Percentiles rank a stretch among this genome's conserved stretches.
Conservation (phyloP, 1,284 basidiomycete species). For the Vanrija humicola region DNA sequence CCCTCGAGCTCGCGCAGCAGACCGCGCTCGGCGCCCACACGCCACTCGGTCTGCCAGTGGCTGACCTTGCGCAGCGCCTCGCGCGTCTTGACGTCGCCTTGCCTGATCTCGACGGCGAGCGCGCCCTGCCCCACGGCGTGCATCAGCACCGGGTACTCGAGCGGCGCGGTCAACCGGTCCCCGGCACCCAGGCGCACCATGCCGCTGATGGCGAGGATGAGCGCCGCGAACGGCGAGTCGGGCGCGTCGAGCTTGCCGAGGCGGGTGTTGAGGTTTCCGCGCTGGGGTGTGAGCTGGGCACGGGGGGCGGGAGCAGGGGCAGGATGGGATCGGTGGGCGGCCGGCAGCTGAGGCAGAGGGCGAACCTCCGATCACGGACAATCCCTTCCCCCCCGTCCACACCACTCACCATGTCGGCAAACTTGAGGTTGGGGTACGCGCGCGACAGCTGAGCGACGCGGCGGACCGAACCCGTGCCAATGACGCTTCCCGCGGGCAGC, state of each 20-base stretch:
- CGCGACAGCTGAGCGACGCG: constrained; percentile 86
- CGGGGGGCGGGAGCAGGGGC: too few species aligned
- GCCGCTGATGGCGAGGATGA: constrained; percentile 92
- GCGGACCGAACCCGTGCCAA: constrained; percentile 92
- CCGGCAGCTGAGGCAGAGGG: too few species aligned
- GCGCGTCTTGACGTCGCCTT: constrained; percentile 61
- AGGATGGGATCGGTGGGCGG: too few species aligned
- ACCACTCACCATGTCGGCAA: constrained; percentile 78
- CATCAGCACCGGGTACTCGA: constrained; percentile 70
- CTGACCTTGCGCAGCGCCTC: constrained; percentile 64
- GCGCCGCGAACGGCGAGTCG: constrained; percentile 71
- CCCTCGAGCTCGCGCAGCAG: constrained; percentile 86
- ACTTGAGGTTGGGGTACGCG: constrained; percentile 71
- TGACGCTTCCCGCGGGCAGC: constrained; percentile 78
- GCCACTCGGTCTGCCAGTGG: constrained; percentile 71
- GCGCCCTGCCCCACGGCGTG: constrained; percentile 95
- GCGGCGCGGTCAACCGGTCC: constrained; percentile 73
- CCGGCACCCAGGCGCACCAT: constrained; percentile 75
- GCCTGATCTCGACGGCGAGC: constrained; percentile 80
- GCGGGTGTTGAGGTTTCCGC: constrained; percentile 63
- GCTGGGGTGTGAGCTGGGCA: constrained; percentile 48
- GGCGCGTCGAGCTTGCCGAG: constrained; percentile 85
- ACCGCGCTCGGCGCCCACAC: constrained; percentile 76
- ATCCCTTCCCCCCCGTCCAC: too few species aligned
- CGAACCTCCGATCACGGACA: too few species aligned